Conservation (phyloP, 2,329 filamentous ascomycete genomes). For the Stemphylium vesicarium region DNA sequence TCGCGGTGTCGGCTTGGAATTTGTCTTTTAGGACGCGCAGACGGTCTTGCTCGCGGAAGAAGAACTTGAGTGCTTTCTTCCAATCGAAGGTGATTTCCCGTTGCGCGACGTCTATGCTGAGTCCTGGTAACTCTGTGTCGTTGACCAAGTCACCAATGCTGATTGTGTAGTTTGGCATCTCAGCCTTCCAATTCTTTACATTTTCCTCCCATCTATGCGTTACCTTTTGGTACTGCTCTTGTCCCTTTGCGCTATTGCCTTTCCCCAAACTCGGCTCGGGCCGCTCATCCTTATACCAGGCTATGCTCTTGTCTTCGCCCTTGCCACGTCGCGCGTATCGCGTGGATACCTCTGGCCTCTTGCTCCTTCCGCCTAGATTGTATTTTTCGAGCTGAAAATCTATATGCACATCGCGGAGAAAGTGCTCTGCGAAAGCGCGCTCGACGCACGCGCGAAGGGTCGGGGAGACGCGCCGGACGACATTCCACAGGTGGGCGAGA, state of each 20-base stretch:
- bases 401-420: constrained; percentile 30
- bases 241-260: constrained; percentile 3
- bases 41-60: constrained; percentile 41
- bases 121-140: constrained; percentile 37
- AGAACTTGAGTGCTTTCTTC: constrained; percentile 35
- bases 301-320: constrained; percentile 16
- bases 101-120: constrained; percentile 25
- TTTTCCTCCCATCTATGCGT: constrained; percentile 40
- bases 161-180: constrained; percentile 44
- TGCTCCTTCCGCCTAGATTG: constrained; percentile 41
- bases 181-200: constrained; percentile 26
- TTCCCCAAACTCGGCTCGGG: constrained; percentile 1
- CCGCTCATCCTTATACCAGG: constrained; percentile 27
- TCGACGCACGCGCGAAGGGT: constrained; percentile 38
- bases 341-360: constrained; percentile 34
- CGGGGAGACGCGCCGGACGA: constrained; percentile 37
- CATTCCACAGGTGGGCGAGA: constrained; percentile 41
- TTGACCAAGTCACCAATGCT: constrained; percentile 39
- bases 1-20: constrained; percentile 15
- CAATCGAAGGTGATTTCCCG: constrained; percentile 37
- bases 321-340: constrained; percentile 27
- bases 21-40: constrained; percentile 13
- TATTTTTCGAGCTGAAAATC: constrained; percentile 42
- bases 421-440: constrained; percentile 35
- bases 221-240: constrained; percentile 16